Conservation (phyloP, 2,329 filamentous ascomycete genomes). For the Diplodia seriata region DNA sequence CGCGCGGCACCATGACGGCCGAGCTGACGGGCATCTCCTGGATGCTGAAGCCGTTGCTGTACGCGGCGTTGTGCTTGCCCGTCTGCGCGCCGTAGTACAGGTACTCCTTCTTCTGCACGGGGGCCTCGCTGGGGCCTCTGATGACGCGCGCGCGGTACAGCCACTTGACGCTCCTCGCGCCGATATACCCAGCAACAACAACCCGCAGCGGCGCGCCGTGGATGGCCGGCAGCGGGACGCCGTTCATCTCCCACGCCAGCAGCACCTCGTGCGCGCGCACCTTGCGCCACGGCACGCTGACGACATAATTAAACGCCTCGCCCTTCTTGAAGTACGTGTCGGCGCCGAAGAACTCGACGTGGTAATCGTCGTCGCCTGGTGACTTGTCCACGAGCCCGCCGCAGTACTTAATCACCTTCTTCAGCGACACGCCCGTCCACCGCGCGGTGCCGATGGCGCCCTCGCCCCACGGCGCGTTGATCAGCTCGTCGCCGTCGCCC, state of each 20-base stretch:
- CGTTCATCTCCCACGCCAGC: conserved; percentile 76
- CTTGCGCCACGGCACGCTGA: conserved; percentile 71
- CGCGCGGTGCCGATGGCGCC: conserved; percentile 71
- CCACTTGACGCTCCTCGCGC: conserved; percentile 69
- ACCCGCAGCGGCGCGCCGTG: conserved; percentile 70
- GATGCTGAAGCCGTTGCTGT: conserved; percentile 68
- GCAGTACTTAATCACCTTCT: conserved; percentile 74
- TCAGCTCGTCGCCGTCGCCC: conserved; percentile 69
- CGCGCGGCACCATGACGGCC: conserved; percentile 69
- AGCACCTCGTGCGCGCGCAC: conserved; percentile 72
- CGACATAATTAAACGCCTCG: conserved; percentile 70
- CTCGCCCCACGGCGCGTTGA: conserved; percentile 51
- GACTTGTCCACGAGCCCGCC: conserved; percentile 64
- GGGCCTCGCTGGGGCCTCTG: conserved; percentile 60
- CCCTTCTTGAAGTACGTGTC: conserved; percentile 77
- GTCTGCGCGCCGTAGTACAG: conserved; percentile 73
- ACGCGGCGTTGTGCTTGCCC: conserved; percentile 69
- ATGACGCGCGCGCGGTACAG: conserved; percentile 69
- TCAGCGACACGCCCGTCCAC: conserved; percentile 69
- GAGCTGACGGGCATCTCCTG: conserved; percentile 75
- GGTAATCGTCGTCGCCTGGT: conserved; percentile 47
- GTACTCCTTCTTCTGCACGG: conserved; percentile 70
- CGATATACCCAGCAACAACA: conserved; percentile 71
- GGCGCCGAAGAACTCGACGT: conserved; percentile 72
- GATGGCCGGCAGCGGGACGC: conserved; percentile 66